These are phyloP conservation scores for Podaxis mareebaensis DNA, from an alignment of 768 basidiomycete species.

Conservation along the genomic window DNA sequence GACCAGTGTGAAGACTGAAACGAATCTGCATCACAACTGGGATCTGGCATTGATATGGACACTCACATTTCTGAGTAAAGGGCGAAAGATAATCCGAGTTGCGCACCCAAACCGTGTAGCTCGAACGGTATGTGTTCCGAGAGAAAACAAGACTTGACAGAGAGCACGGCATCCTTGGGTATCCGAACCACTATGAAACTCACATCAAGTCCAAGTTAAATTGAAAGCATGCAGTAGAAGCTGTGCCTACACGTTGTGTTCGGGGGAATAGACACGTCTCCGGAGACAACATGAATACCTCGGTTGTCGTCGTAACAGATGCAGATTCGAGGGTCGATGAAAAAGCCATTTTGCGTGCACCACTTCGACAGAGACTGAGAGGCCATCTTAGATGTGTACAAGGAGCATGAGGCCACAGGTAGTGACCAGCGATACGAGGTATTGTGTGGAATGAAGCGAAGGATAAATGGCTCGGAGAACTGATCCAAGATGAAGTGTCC, in stretches of 20 bases:
- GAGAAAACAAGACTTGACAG: constrained; percentile 55
- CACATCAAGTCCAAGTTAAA: constrained; percentile 5
- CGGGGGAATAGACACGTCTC: constrained; percentile 30
- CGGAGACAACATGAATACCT: constrained; percentile 39
- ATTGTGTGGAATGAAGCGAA: not conserved
- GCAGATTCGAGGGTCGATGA: constrained; percentile 46
- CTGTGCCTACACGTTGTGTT: constrained; percentile 34
- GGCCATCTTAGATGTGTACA: too few species aligned
- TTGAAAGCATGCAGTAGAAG: not conserved
- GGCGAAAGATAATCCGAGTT: constrained; percentile 61
- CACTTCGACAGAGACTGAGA: constrained; percentile 33
- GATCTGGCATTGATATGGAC: constrained; percentile 3
- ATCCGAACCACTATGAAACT: constrained; percentile 57
- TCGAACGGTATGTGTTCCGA: constrained; percentile 41
- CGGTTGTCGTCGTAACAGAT: constrained; percentile 30
- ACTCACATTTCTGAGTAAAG: constrained; percentile 64
- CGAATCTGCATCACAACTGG: constrained; percentile 13
- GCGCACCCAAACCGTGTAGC: constrained; percentile 59
- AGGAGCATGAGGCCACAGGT: too few species aligned
- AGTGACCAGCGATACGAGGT: not conserved
- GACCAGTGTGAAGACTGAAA: constrained; percentile 44
- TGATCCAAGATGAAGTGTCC: not conserved
- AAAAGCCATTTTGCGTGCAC: constrained; percentile 47
- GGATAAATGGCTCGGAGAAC: not conserved
- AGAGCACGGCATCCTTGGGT: constrained; percentile 62